Base-by-base conservation (phyloP, 345 rosid genomes). In the Citropsis articulata region DNA sequence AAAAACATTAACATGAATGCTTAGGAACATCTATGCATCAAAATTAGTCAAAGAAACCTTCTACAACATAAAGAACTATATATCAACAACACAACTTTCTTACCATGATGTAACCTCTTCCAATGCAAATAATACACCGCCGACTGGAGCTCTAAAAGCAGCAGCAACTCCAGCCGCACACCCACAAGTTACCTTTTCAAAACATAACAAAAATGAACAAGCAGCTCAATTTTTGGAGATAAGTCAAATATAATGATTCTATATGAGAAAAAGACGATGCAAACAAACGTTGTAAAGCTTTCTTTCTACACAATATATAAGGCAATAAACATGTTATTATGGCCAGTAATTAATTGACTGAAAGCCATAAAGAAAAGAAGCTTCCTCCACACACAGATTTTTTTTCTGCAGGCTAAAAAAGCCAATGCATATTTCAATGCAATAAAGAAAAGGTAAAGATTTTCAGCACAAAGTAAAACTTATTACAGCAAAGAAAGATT, bases 141-240 rank as follows among this genome's bases (percentile, higher is more conserved):
- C 99, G 85, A 96, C 97, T 5, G 97, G 98, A 85, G 99, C 97
- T 91, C 99, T 91, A 90, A 96, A 96, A 75, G 98, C 99, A 61
- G 98, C 99, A 80, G 98, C 93, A 79, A 95, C 98, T 80, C 99
- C 98, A 81, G 99, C 97, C 79, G 99, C 98, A 91, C 98, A 94
- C 55, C 99, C 99, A 87, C 99, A 96, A 59, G 99, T 94, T 77
- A 96, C 99, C 99, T 96, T 87, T 88, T 82, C 87, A 86, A 83
- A 85, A 84, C 75, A 88, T 88, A 63, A 85, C 27, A 84, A 55
- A 81, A 76, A 56, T 59, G 63, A 83, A 85, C 40, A 71, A 79
- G 72, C 67, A 78, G 82, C 45, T 70, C 53, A 74, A 42, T 63
- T 69, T 40, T 57, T 80, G 66, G 78, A 28, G 19, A 69, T 71